These are phyloP conservation scores for Trichosporon ovoides DNA, from an alignment of 1,284 basidiomycete species.

Conservation along the genomic window DNA sequence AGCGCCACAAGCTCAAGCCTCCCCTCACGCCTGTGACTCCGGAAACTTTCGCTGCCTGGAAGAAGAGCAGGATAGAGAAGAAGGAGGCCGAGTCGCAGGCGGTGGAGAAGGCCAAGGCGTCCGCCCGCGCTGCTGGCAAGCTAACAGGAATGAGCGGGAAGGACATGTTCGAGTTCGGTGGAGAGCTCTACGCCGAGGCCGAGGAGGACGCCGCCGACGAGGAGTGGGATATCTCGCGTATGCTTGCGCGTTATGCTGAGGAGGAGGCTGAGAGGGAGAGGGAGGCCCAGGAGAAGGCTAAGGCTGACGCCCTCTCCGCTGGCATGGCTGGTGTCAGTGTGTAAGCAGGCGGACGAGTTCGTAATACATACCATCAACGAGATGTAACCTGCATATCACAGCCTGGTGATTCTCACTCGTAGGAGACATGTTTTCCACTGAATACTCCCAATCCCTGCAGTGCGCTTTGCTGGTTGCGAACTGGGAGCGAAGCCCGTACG, in stretches of 20 bases:
- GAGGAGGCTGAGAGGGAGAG: constrained; percentile 2
- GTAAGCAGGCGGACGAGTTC: background rate
- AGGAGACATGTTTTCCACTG: too few species aligned
- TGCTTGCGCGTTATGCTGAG: constrained; percentile 40
- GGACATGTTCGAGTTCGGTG: constrained; percentile 96
- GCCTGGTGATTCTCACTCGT: too few species aligned
- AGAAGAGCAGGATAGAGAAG: constrained; percentile 86
- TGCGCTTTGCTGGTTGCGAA: too few species aligned
- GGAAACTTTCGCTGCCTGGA: constrained; percentile 91
- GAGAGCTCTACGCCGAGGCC: constrained; percentile 88
- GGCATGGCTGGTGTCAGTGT: background rate
- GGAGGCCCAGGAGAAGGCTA: background rate
- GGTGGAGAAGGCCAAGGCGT: constrained; percentile 74
- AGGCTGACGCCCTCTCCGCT: background rate
- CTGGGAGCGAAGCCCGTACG: too few species aligned
- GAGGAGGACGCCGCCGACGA: constrained; percentile 54
- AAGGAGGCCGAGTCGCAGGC: constrained; percentile 82
- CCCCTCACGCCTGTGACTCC: constrained; percentile 94
- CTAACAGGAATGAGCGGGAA: constrained; percentile 87
- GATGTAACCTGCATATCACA: constrained; percentile 2
- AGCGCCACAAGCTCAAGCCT: constrained; percentile 89
- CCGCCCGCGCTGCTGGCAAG: constrained; percentile 83
- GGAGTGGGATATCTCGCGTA: constrained; percentile 48
- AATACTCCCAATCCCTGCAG: too few species aligned
- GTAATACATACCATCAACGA: background rate